These are phyloP conservation scores for Luvunga scandens DNA, from an alignment of 345 rosid genomes.

Conservation along the genomic window DNA sequence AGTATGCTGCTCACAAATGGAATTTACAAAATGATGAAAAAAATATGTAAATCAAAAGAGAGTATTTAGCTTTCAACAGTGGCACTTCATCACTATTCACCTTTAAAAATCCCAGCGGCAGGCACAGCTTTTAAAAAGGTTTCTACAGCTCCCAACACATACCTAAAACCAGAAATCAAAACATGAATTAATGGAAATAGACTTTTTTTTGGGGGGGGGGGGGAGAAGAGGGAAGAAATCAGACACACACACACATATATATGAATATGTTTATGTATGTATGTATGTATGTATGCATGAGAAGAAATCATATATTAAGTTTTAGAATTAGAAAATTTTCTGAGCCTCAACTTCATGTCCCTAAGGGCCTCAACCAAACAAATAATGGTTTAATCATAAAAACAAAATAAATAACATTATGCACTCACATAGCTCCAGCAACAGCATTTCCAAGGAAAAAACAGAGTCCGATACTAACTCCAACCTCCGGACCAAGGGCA, in stretches of 20 bases:
- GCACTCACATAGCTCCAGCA: conserved; percentile 98
- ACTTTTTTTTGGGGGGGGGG: no score
- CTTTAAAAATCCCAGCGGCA: conserved; percentile 92
- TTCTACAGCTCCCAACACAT: conserved; percentile 99
- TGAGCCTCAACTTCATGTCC: conserved; percentile 1
- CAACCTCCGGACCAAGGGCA: conserved; percentile 99
- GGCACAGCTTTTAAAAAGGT: conserved; percentile 96
- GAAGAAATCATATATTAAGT: conserved; percentile 1
- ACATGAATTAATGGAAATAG: background rate
- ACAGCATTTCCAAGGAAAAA: conserved; percentile 99
- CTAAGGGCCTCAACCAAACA: conserved; percentile 7
- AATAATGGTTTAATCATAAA: conserved; percentile 1
- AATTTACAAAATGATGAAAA: background rate
- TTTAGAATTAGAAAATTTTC: background rate
- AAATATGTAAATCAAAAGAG: background rate
- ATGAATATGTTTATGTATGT: no score
- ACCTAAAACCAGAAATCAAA: conserved; percentile 40
- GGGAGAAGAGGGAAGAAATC: no score
- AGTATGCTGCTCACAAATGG: background rate
- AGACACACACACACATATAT: no score
- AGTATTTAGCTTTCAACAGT: background rate
- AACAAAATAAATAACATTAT: conserved; percentile 6
- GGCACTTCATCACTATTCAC: conserved; percentile 37
- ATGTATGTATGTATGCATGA: no score
- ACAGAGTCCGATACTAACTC: conserved; percentile 98